Conservation (phyloP, 352 stramenopile species). For the Phytophthora foliorum region DNA sequence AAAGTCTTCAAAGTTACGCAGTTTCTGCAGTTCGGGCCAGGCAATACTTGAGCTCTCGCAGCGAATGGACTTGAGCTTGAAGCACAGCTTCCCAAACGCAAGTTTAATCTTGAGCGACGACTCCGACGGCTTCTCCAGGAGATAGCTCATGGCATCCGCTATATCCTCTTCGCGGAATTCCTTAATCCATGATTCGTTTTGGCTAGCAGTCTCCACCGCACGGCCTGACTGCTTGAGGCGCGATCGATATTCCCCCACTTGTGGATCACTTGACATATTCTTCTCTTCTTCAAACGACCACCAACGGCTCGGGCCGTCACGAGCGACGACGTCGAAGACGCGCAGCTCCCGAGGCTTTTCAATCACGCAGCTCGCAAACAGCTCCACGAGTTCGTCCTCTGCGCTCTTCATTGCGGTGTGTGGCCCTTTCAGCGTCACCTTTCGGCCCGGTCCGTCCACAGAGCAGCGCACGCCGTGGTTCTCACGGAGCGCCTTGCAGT, state of each 20-base stretch:
- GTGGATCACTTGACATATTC: slow-evolving; percentile 11
- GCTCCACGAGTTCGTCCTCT: slow-evolving; percentile 29
- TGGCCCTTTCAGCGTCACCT: slow-evolving; percentile 40
- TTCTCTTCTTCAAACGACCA: slow-evolving; percentile 43
- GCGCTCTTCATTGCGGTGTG: slow-evolving; percentile 17
- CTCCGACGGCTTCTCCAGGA: slow-evolving; percentile 21
- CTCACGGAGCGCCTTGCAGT: slow-evolving; percentile 39
- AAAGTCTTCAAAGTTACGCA: slow-evolving; percentile 37
- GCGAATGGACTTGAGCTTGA: slow-evolving; percentile 36
- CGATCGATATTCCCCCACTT: slow-evolving; percentile 35
- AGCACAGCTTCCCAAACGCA: slow-evolving; percentile 46
- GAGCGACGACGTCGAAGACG: slow-evolving; percentile 38
- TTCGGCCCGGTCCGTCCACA: slow-evolving; percentile 36
- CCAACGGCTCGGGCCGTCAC: slow-evolving; percentile 28
- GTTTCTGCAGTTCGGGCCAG: slow-evolving; percentile 46
- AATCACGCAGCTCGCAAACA: slow-evolving; percentile 38
- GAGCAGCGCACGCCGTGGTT: slow-evolving; percentile 41
- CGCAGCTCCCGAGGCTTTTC: slow-evolving; percentile 10
- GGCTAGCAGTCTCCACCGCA: slow-evolving; percentile 20
- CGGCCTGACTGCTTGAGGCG: slow-evolving; percentile 37
- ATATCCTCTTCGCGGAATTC: slow-evolving; percentile 37
- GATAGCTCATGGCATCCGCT: slow-evolving; percentile 34
- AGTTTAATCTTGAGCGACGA: slow-evolving; percentile 29
- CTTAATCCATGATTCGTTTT: slow-evolving; percentile 37
- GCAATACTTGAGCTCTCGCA: slow-evolving; percentile 27